phyloP scores from a whole-genome alignment of 768 basidiomycete species.

The Boletus reticuloceps region DNA sequence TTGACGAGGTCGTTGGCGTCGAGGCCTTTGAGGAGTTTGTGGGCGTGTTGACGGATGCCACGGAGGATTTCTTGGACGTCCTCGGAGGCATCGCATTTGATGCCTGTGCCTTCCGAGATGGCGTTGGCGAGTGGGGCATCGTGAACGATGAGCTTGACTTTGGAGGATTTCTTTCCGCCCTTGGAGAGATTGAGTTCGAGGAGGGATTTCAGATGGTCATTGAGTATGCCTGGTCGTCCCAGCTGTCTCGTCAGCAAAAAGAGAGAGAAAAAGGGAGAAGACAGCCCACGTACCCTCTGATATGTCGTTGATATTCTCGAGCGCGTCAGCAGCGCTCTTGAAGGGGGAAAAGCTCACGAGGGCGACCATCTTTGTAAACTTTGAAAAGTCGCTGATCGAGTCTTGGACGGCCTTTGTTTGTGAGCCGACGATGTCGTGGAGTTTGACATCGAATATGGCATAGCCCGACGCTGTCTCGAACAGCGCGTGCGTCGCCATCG shows the following conservation, averaged over 20 bases:
- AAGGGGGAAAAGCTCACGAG: conserved; percentile 91
- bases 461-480: conserved; percentile 95
- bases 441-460: conserved; percentile 86
- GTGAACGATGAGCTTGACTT: conserved; percentile 73
- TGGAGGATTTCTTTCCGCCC: conserved; percentile 58
- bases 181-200: conserved; percentile 87
- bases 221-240: conserved; percentile 64
- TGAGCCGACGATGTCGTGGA: conserved; percentile 84
- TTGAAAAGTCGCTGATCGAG: conserved; percentile 81
- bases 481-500: conserved; percentile 79
- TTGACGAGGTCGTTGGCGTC: conserved; percentile 85
- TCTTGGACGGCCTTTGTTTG: conserved; percentile 77
- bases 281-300: conserved; percentile 73
- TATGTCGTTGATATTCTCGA: conserved; percentile 94
- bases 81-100: conserved; percentile 81
- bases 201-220: conserved; percentile 77
- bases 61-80: conserved; percentile 83
- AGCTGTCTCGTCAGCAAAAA: not conserved
- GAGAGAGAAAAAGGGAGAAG: not conserved
- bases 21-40: conserved; percentile 86
- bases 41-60: conserved; percentile 88
- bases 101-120: conserved; percentile 68
- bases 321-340: conserved; percentile 87
- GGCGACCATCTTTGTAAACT: conserved; percentile 91
- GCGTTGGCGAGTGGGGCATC: conserved; percentile 72